Evolutionary conservation across 768 basidiomycete genomes (phyloP).

Genomic region (Leccinum broughii): DNA sequence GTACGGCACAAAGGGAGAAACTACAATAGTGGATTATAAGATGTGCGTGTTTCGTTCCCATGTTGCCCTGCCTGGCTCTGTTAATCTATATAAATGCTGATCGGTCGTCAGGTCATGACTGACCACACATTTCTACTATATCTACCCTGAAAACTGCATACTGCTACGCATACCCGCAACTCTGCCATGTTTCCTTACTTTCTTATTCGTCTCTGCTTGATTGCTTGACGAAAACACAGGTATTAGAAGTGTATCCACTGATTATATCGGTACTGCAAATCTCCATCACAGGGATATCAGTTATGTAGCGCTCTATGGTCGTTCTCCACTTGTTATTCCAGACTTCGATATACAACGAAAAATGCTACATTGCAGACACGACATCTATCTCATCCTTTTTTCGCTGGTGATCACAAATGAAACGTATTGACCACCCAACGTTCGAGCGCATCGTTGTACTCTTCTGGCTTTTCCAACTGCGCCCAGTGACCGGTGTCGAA

Average conservation of each 20-base stretch:
- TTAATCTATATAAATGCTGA: conserved; percentile 47
- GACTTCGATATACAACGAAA: not conserved
- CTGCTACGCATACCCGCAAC: conserved; percentile 9
- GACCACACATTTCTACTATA: conserved; percentile 5
- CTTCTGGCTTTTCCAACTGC: conserved; percentile 34
- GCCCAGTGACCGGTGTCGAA: conserved; percentile 43
- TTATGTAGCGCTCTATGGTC: not conserved
- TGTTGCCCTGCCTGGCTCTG: conserved; percentile 9
- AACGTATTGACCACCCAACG: conserved; percentile 33
- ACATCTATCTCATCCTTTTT: conserved; percentile 1
- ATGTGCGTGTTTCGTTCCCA: conserved; percentile 65
- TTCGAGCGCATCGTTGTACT: conserved; percentile 37
- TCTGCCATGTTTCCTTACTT: not conserved
- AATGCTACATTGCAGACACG: conserved; percentile 4
- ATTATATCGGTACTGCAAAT: conserved; percentile 8
- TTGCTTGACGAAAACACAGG: conserved; percentile 24
- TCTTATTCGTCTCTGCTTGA: not conserved
- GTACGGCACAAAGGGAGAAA: conserved; percentile 51
- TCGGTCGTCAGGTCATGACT: conserved; percentile 74
- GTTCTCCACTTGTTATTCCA: not conserved
- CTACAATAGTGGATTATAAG: conserved; percentile 63
- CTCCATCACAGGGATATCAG: not conserved
- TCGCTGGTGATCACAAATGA: conserved; percentile 5
- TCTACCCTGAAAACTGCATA: conserved; percentile 15
- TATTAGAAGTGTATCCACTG: conserved; percentile 25